Evolutionary conservation across 768 basidiomycete species (phyloP).

Genomic region (Calvatia gigantea): DNA sequence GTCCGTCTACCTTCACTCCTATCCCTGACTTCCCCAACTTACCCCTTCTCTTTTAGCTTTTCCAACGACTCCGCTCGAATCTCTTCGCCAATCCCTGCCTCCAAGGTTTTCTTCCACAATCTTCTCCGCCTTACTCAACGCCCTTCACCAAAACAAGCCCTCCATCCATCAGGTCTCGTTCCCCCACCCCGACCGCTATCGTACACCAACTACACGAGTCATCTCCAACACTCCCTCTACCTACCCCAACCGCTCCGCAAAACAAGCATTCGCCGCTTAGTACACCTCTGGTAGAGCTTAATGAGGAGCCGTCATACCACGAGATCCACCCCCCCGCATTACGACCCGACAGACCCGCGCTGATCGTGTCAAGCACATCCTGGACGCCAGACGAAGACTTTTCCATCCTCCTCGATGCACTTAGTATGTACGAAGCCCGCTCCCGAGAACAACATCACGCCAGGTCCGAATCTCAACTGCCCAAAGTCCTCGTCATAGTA

Average conservation of each 20-base stretch:
- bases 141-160: constrained; percentile 48
- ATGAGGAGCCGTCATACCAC: constrained; percentile 25
- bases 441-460: constrained; percentile 38
- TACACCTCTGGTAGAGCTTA: constrained; percentile 24
- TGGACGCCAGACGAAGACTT: constrained; percentile 99
- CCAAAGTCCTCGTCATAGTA: constrained; percentile 77
- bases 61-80: constrained; percentile 41
- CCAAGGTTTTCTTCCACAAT: constrained; percentile 50
- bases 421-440: constrained; percentile 64
- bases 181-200: not conserved
- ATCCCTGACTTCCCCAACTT: not conserved
- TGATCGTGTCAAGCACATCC: constrained; percentile 89
- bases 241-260: not conserved
- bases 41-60: constrained; percentile 39
- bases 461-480: constrained; percentile 41
- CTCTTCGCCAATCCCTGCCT: constrained; percentile 30
- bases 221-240: not conserved
- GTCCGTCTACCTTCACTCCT: constrained; percentile 32
- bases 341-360: constrained; percentile 73
- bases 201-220: too few species aligned
- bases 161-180: constrained; percentile 12
- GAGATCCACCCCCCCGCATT: constrained; percentile 40
- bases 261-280: constrained; percentile 3
- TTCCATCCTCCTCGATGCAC: constrained; percentile 71
- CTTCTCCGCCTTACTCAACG: constrained; percentile 53